Conservation (phyloP, 768 basidiomycete species). For the Leucocoprinus birnbaumii region DNA sequence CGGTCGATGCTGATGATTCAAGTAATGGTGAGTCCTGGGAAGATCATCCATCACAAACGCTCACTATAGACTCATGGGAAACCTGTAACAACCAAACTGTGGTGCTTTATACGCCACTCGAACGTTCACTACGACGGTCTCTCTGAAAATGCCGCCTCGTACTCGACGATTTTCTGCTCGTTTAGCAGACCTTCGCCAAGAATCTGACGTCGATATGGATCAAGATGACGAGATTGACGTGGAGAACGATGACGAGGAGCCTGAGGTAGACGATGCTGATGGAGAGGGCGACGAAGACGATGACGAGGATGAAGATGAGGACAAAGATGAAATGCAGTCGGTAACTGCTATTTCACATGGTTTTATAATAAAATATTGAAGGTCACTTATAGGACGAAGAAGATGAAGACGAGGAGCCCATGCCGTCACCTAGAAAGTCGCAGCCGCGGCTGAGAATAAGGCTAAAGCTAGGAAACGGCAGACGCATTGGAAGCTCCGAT, state of each 20-base stretch:
- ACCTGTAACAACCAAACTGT: not conserved
- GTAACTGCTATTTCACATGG: not conserved
- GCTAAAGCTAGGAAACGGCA: slow-evolving; percentile 48
- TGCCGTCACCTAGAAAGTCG: slow-evolving; percentile 24
- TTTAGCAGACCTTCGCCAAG: slow-evolving; percentile 31
- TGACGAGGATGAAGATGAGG: slow-evolving; percentile 29
- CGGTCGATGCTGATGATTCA: not conserved
- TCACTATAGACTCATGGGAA: slow-evolving; percentile 12
- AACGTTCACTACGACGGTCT: not conserved
- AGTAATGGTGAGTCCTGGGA: slow-evolving; percentile 13
- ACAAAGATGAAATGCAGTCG: slow-evolving; percentile 30
- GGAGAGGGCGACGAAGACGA: slow-evolving; percentile 23
- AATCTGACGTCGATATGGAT: slow-evolving; percentile 31
- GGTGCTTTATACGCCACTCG: not conserved
- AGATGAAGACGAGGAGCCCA: slow-evolving; percentile 21
- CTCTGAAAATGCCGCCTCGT: slow-evolving; percentile 25
- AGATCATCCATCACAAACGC: slow-evolving; percentile 10
- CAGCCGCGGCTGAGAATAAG: slow-evolving; percentile 58
- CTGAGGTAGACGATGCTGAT: slow-evolving; percentile 25
- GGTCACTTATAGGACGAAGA: slow-evolving; percentile 13
- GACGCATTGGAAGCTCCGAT: slow-evolving; percentile 23
- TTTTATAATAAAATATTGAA: not conserved
- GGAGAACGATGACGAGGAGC: slow-evolving; percentile 35
- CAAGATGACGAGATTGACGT: slow-evolving; percentile 36
- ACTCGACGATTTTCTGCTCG: slow-evolving; percentile 29